phyloP scores from a whole-genome alignment of 202 grass and related monocot species.

The Dendrocalamus latiflorus region DNA sequence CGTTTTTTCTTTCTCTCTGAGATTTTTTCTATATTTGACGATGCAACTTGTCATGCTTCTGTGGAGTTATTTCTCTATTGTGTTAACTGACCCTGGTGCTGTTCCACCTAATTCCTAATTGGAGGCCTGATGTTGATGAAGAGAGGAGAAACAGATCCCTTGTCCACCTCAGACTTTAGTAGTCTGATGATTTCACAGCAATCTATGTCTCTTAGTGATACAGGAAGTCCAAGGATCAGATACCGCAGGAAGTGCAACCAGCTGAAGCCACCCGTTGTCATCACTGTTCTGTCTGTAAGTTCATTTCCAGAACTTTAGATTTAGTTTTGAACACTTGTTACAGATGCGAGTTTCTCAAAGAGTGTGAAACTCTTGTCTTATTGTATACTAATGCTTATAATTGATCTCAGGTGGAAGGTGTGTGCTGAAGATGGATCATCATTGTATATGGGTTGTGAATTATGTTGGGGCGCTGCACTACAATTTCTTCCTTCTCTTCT shows the following conservation, averaged over 20 bases:
- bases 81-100: constrained; percentile 68
- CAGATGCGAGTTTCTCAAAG: too few species aligned
- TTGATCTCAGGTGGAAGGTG: too few species aligned
- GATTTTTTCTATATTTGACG: background rate
- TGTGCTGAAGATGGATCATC: too few species aligned
- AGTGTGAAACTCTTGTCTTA: too few species aligned
- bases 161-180: constrained; percentile 44
- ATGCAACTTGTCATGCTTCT: constrained; percentile 75
- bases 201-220: constrained; percentile 4
- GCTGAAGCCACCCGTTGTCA: constrained; percentile 87
- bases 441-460: too few species aligned
- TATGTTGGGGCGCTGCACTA: too few species aligned
- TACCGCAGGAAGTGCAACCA: constrained; percentile 93
- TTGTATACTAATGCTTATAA: too few species aligned
- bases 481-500: too few species aligned
- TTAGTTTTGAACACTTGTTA: too few species aligned
- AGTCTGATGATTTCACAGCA: constrained; percentile 50
- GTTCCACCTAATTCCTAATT: constrained; percentile 77
- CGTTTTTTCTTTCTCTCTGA: background rate
- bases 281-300: constrained; percentile 64
- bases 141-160: constrained; percentile 67
- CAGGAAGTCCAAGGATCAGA: constrained; percentile 48
- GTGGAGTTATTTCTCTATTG: constrained; percentile 33
- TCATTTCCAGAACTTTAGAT: too few species aligned
- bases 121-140: constrained; percentile 72